Evolutionary conservation across 2,329 filamentous ascomycete genomes (phyloP).

Genomic region (Albifimbria verrucaria): DNA sequence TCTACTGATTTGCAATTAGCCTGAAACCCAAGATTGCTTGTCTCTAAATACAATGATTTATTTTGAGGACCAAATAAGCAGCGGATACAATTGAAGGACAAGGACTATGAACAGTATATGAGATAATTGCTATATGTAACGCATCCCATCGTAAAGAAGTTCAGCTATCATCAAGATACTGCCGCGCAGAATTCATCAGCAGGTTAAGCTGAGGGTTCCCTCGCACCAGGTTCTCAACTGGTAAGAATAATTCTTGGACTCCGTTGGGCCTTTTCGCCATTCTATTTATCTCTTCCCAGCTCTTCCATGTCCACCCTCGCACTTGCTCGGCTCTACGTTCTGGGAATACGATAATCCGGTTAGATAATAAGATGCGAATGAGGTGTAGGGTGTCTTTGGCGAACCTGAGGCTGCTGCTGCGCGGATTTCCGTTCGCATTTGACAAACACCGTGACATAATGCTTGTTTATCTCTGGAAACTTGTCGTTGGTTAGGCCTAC

Average conservation of each 20-base stretch:
- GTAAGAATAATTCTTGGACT: not conserved
- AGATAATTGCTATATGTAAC: too few species aligned
- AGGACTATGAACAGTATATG: too few species aligned
- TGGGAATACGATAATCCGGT: not conserved
- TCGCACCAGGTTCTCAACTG: constrained; percentile 1
- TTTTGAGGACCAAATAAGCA: too few species aligned
- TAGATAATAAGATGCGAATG: not conserved
- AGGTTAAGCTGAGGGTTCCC: constrained; percentile 1
- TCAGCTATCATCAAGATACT: too few species aligned
- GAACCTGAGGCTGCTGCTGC: constrained; percentile 3
- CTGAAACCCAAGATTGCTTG: too few species aligned
- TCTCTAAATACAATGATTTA: too few species aligned
- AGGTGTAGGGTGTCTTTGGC: not conserved
- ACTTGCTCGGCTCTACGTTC: not conserved
- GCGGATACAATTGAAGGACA: too few species aligned
- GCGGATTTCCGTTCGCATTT: constrained; percentile 3
- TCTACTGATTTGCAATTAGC: too few species aligned
- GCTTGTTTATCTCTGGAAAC: constrained; percentile 10
- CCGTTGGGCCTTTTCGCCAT: not conserved
- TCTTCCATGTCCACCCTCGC: constrained; percentile 1
- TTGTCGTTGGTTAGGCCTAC: constrained; percentile 11
- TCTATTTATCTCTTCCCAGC: not conserved
- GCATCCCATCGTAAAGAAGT: too few species aligned
- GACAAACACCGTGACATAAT: constrained; percentile 13
- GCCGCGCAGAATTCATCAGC: not conserved